Conservation (phyloP, 2,329 filamentous ascomycete genomes). For the Hortaea werneckii region DNA sequence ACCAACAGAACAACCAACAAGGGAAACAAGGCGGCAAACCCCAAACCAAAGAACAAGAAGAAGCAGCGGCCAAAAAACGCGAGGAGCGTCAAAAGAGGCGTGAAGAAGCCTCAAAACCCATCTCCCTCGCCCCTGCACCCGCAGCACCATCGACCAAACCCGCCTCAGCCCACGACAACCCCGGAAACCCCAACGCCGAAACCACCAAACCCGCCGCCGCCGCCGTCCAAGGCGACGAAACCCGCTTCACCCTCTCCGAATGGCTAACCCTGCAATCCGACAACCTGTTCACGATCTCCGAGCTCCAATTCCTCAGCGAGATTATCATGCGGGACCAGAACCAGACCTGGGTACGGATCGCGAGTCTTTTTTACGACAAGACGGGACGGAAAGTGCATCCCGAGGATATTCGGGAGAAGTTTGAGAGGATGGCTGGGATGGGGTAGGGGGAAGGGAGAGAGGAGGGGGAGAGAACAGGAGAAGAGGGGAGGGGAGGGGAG, state of each 20-base stretch:
- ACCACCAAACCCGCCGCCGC: not conserved
- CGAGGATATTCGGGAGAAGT: constrained; percentile 34
- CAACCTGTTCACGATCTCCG: constrained; percentile 26
- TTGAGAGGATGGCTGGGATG: constrained; percentile 19
- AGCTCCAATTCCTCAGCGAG: constrained; percentile 33
- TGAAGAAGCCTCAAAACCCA: not conserved
- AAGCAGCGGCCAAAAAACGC: not conserved
- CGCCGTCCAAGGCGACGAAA: constrained; percentile 9
- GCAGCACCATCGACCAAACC: constrained; percentile 6
- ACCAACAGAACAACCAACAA: constrained; percentile 13
- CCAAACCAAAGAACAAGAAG: constrained; percentile 3
- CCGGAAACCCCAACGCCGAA: not conserved
- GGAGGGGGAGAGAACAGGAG: not conserved
- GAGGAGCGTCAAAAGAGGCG: constrained; percentile 2
- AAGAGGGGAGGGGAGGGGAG: not conserved
- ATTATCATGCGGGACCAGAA: constrained; percentile 32
- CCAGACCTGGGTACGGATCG: constrained; percentile 39
- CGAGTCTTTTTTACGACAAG: constrained; percentile 38
- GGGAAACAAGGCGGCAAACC: constrained; percentile 1
- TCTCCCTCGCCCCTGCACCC: not conserved
- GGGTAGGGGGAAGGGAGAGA: not conserved
- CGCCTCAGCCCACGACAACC: constrained; percentile 9
- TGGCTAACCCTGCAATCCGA: constrained; percentile 25
- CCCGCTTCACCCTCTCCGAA: constrained; percentile 21
- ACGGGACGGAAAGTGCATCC: constrained; percentile 38